Evolutionary conservation across 2,329 filamentous ascomycete genomes (phyloP), one percentile per base, ranked within the genome.

Genomic region (Monosporascus sp.): DNA sequence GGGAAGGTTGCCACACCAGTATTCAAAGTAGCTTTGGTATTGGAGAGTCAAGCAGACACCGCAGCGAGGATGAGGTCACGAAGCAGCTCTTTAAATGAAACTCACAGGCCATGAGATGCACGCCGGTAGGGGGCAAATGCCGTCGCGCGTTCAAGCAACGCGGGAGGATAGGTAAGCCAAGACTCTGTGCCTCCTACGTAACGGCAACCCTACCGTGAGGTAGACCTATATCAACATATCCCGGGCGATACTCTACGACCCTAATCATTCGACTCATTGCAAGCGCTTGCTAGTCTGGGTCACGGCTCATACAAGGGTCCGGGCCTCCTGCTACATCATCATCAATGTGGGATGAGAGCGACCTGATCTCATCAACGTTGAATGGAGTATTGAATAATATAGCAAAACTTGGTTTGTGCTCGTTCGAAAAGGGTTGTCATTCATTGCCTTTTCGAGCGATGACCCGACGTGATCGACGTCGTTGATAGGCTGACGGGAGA

Each of bases 31-130:
- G 43, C 24, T 27, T 26, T 46, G 24, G 43, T 46, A 27, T 22
- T 46, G 43, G 43, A 19, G 43, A 11, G 22, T 8, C 16, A 24
- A 16, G 11, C 3, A 17, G n/a, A 26, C 6, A 46, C 43, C 19
- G 27, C 19, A 37, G 55, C 45, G 54, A 53, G 54, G 27, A 66
- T 64, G 62, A 65, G 57, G 60, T 65, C 61, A 66, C 61, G 56
- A 36, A 47, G 48, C 57, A 55, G 52, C 52, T 50, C 51, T 59
- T 59, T 54, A 58, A 52, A 48, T 46, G 43, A 46, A 46, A 34
- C 3, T 17, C 22, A n/a, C 2, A 22, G 43, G 43, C n/a, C 24
- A 14, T 19, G 43, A 27, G 16, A n/a, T 26, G 22, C 43, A 46
- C n/a, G 11, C 17, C 22, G 4, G 43, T 6, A 46, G 43, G 43